Conservation (phyloP, 2,329 filamentous ascomycete species). For the Elsinoe ampelina region DNA sequence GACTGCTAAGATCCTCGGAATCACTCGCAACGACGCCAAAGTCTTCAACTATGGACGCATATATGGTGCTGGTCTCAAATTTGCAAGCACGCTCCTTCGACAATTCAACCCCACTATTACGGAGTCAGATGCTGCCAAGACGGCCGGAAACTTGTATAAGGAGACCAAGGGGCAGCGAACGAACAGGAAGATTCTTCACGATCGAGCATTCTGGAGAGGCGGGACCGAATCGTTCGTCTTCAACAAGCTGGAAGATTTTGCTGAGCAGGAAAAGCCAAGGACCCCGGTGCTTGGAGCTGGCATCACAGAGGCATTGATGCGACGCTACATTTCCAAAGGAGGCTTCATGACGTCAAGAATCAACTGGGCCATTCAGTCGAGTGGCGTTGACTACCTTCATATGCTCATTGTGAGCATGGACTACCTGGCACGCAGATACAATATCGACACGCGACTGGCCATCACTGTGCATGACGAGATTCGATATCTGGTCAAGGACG, state of each 20-base stretch:
- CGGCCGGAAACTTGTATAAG: constrained; percentile 71
- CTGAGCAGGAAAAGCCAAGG: constrained; percentile 80
- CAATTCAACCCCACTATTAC: constrained; percentile 86
- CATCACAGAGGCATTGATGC: constrained; percentile 91
- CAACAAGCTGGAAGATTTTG: constrained; percentile 96
- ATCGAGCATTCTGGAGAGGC: constrained; percentile 82
- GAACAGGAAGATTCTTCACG: constrained; percentile 59
- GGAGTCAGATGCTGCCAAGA: constrained; percentile 66
- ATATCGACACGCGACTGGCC: constrained; percentile 72
- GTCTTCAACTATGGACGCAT: constrained; percentile 99
- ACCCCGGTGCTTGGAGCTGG: constrained; percentile 90
- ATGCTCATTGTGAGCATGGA: constrained; percentile 92
- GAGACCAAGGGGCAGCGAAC: constrained; percentile 88
- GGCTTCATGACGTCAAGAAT: constrained; percentile 93
- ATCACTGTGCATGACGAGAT: constrained; percentile 98
- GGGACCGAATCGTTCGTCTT: constrained; percentile 97
- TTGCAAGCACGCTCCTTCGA: constrained; percentile 77
- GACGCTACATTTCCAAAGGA: constrained; percentile 75
- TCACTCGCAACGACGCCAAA: constrained; percentile 90
- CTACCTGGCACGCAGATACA: constrained; percentile 77
- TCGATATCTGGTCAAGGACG: constrained; percentile 74
- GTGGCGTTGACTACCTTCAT: constrained; percentile 93
- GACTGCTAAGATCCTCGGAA: constrained; percentile 83
- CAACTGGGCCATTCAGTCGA: constrained; percentile 98
- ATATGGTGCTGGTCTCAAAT: constrained; percentile 93